phyloP scores from a whole-genome alignment of 164 flowering plant species.

The Vitis labrusca region DNA sequence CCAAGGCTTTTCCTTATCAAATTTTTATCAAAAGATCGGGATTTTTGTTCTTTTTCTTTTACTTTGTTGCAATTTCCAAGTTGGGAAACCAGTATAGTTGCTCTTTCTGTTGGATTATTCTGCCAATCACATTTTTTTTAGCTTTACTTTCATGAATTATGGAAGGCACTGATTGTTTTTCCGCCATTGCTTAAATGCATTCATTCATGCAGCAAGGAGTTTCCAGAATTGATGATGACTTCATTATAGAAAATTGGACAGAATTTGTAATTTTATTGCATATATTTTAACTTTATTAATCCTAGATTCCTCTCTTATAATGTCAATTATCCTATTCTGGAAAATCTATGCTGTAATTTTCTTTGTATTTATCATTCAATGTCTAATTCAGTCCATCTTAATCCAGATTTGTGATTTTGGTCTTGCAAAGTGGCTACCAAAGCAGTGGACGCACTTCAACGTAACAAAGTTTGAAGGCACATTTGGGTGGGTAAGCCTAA shows the following conservation, averaged over 20 bases:
- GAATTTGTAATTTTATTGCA: too few species aligned
- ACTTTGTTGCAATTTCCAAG: background rate
- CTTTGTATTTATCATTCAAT: background rate
- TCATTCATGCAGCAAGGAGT: background rate
- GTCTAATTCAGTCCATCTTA: background rate
- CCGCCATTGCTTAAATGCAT: too few species aligned
- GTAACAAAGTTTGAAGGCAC: slow-evolving; percentile 39
- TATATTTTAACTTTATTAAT: too few species aligned
- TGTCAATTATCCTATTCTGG: background rate
- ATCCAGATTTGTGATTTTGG: slow-evolving; percentile 43
- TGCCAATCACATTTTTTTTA: background rate
- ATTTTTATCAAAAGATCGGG: background rate
- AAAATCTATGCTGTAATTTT: background rate
- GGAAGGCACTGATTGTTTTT: too few species aligned
- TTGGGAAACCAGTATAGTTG: background rate
- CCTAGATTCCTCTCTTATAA: background rate
- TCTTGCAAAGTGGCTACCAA: slow-evolving; percentile 40
- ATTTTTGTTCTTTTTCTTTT: background rate
- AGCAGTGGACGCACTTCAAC: slow-evolving; percentile 30
- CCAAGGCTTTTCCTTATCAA: too few species aligned
- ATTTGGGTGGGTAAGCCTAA: slow-evolving; percentile 24
- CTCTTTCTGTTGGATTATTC: background rate
- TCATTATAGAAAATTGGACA: too few species aligned
- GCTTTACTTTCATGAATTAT: background rate
- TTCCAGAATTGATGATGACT: too few species aligned